Conservation (phyloP, 2,329 filamentous ascomycete genomes). For the Epicoccum sorghinum region DNA sequence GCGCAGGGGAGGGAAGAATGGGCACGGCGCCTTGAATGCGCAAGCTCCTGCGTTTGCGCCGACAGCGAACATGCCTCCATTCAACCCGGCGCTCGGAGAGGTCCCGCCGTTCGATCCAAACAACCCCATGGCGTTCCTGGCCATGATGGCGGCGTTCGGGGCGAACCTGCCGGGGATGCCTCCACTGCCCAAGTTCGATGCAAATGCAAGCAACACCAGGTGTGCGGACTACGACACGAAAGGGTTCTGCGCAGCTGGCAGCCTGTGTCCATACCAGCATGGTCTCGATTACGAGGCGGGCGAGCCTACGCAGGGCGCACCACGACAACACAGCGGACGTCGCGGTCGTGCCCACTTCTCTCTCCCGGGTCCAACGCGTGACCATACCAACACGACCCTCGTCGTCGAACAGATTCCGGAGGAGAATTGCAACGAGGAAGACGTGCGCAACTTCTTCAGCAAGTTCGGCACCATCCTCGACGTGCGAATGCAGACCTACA, state of each 20-base stretch:
- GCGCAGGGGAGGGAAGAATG: constrained; percentile 51
- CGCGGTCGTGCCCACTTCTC: constrained; percentile 63
- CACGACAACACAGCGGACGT: constrained; percentile 26
- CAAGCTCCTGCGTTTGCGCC: constrained; percentile 17
- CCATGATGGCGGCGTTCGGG: constrained; percentile 60
- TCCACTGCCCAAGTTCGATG: constrained; percentile 35
- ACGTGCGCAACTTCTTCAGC: constrained; percentile 71
- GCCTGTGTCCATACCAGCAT: constrained; percentile 73
- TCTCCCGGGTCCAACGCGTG: constrained; percentile 65
- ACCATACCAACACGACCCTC: constrained; percentile 69
- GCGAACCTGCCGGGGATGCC: constrained; percentile 52
- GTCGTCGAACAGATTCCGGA: constrained; percentile 81
- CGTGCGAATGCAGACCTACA: constrained; percentile 69
- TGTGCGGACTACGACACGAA: constrained; percentile 76
- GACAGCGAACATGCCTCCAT: constrained; percentile 22
- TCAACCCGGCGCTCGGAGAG: constrained; percentile 7
- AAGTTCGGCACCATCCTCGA: constrained; percentile 72
- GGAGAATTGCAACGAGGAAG: constrained; percentile 69
- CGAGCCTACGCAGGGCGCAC: constrained; percentile 48
- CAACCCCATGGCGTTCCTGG: constrained; percentile 67
- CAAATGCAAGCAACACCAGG: constrained; percentile 53
- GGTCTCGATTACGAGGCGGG: constrained; percentile 67
- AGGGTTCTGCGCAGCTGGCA: constrained; percentile 72
- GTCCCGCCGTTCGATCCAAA: constrained; percentile 63
- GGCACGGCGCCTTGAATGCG: constrained; percentile 12